Evolutionary conservation across 2,329 filamentous ascomycete genomes (phyloP), one percentile per base, ranked within the genome.

Genomic region (Ceratocystis albifundus): DNA sequence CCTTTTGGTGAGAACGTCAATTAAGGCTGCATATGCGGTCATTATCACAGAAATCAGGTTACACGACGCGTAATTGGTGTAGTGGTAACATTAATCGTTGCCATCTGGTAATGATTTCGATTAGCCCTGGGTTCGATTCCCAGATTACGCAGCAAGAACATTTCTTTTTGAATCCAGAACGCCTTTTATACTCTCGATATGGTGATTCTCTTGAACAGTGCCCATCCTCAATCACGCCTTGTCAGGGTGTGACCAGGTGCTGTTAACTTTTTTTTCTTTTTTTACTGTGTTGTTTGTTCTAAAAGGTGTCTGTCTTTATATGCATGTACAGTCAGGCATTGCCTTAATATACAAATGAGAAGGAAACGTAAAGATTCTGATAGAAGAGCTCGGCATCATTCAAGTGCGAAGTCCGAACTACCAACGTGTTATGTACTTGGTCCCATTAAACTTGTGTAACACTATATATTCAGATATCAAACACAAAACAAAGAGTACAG

Each of bases 71-170:
- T 64, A 64, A 64, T 64, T 64, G 62, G 62, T 64, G 62, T 64
- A 64, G 62, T 64, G 62, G 62, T 64, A 64, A 64, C 62, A 64
- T 64, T 64, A 64, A 64, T 64, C 62, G 62, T 64, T 64, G 62
- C 62, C 62, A 64, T 64, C 62, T 8, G n/a, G 62, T 64, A 64
- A 64, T 64, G 46, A 64, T 64, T 55, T 64, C 62, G 62, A 64
- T 64, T 64, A 64, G 62, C 62, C 62, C 62, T 64, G 62, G 62
- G 62, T 64, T 64, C 62, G 62, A 64, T 64, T 64, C 62, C 62
- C 62, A 64, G 62, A 64, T 64, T 64, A 64, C 62, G 62, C 62
- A 64, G 8, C 20, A 0, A 1, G 10, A 10, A 1, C 2, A 0
- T 20, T 17, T 48, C 45, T 48, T 48, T 48, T 48, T 48, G 17